Evolutionary conservation across 768 basidiomycete genomes (phyloP), one percentile per base, ranked within the genome.

Genomic region (Guyanaporus albipodus): DNA sequence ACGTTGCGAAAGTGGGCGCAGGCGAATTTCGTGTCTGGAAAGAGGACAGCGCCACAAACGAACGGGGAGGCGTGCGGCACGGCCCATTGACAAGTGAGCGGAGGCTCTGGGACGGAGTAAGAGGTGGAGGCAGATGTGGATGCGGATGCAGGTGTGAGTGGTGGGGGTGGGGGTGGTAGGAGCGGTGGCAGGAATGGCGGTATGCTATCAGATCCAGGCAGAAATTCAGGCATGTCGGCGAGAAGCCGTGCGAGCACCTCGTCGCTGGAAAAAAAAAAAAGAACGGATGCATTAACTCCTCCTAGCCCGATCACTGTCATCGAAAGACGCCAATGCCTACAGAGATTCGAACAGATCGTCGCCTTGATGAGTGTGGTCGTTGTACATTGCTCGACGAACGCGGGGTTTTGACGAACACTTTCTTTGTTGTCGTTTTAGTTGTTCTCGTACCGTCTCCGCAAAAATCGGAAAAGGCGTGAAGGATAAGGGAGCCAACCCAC

Each of bases 211-310:
- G 31, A 22, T 4, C 6, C 4, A 8, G 53, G 39, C 9, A 44
- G 6, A 7, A 40, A 17, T 2, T 39, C 46, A 0, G 49, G 38
- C 19, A 42, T 38, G 38, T 56, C 43, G 1, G 17, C 11, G 8
- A 56, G 29, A 4, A 59, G 28, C 14, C 35, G 54, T 0, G 57
- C 54, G 3, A 59, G 29, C 8, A 59, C 48, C 8, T 53, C 41
- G 17, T 45, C 27, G 10, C 57, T 59, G 39, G 29, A n/a, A n/a
- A 37, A 21, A 22, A 14, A 39, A 33, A 17, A 17, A 38, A 22
- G 18, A 11, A 32, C 22, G 23, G 3, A 11, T 11, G 9, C 4
- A 8, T 57, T n/a, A 57, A n/a, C n/a, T n/a, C n/a, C n/a, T n/a
- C n/a, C 28, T 29, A 36, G 9, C 14, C 11, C 2, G 3, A 5